These are phyloP conservation scores for Nepenthes gracilis DNA, from an alignment of 148 eudicot genomes.

Conservation along the genomic window DNA sequence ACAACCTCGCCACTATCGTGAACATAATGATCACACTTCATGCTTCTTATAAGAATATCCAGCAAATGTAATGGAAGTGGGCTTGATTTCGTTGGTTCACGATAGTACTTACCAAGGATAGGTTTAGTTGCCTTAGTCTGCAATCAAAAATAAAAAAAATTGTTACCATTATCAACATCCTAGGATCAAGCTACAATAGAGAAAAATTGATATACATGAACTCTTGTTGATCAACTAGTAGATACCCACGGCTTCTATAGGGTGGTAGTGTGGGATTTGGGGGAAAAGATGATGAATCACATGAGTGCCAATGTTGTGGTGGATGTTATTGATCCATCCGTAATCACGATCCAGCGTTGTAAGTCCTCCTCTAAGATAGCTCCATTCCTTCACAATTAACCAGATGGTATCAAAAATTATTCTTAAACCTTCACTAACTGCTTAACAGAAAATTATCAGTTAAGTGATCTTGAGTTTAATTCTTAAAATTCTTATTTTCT, in stretches of 20 bases:
- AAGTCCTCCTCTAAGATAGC: slow-evolving; percentile 66
- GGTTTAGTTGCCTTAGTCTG: slow-evolving; percentile 80
- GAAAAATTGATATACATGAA: background rate
- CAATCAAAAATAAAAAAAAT: slow-evolving; percentile 2
- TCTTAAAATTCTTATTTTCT: no score
- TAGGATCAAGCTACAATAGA: background rate
- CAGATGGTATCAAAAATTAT: background rate
- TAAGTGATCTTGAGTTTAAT: no score
- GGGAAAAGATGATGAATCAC: slow-evolving; percentile 77
- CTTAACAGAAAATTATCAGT: no score
- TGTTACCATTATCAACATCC: background rate
- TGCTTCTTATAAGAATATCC: slow-evolving; percentile 33
- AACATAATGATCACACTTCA: slow-evolving; percentile 64
- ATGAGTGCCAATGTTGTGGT: slow-evolving; percentile 78
- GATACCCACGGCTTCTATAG: slow-evolving; percentile 61
- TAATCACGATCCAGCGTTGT: slow-evolving; percentile 73
- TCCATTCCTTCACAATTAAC: slow-evolving; percentile 49
- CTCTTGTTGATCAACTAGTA: background rate
- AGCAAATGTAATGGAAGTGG: slow-evolving; percentile 54
- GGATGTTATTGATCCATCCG: slow-evolving; percentile 73
- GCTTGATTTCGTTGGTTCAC: slow-evolving; percentile 49
- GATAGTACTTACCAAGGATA: slow-evolving; percentile 57
- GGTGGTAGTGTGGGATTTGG: slow-evolving; percentile 73
- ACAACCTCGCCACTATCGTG: slow-evolving; percentile 66
- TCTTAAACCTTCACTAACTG: no score